Base-by-base conservation (phyloP, 225 moss, liverwort and hornwort species). In the Anthoceros angustus region DNA sequence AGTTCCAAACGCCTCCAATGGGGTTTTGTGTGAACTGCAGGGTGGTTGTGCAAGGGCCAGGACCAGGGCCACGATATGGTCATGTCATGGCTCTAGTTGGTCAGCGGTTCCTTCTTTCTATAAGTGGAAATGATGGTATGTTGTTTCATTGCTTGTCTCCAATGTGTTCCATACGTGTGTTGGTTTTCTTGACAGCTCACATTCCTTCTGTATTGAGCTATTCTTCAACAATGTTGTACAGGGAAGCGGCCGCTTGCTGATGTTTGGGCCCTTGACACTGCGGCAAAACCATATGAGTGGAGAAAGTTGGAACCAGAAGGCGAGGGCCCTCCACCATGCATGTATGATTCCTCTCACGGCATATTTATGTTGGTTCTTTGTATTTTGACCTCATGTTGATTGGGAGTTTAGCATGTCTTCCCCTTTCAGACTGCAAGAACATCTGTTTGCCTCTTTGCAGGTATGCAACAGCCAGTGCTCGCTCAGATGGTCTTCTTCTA, bases 241-340 rank as follows among this genome's bases (percentile, higher is more conserved):
- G 89, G 89, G 42, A 90, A 90, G 76, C 81, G 85, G 61, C 90
- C 90, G 40, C 73, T 90, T 9, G 90, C 87, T 68, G 90, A 90
- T 70, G 90, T 87, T 25, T 90, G 90, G 90, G 90, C 90, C 43
- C 66, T 90, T 39, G 90, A 90, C 62, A 90, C 90, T 62, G 87
- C 90, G 61, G 90, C 90, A 25, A 90, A 90, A 66, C 90, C 90
- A 11, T 90, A 90, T 68, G 90, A 90, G 20, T 90, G 90, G 90
- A 79, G 84, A 25, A 90, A 85, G 62, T 72, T 90, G 25, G 90
- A 90, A 65, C 87, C 90, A 0, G 87, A 90, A 68, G 90, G 90
- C 64, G 85, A 85, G 70, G 85, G 82, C 67, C 85, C 85, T 71
- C 85, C 85, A 40, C 82, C 85, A 40, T 85, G 85, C 85, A 85